Evolutionary conservation across 257 asterid genomes (phyloP).

Genomic region (Solanum stenotomum): DNA sequence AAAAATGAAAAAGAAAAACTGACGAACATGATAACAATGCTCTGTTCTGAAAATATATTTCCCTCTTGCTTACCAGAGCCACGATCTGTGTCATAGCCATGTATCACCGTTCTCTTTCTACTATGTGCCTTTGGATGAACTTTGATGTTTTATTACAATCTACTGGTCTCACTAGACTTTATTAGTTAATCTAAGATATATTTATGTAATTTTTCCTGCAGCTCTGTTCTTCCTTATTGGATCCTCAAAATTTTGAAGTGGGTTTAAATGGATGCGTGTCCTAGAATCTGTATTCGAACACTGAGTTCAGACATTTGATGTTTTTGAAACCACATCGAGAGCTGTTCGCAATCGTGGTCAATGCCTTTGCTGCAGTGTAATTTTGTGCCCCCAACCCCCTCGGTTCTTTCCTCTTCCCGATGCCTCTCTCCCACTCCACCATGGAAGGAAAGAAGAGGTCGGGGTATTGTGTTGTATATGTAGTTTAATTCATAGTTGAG

Average conservation of each 20-base stretch:
- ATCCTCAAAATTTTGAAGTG: background rate
- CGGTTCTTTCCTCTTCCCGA: background rate
- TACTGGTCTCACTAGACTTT: background rate
- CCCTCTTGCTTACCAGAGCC: background rate
- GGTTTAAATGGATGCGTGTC: background rate
- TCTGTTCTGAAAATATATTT: background rate
- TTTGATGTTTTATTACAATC: background rate
- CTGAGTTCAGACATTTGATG: background rate
- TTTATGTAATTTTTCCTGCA: background rate
- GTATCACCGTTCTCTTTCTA: background rate
- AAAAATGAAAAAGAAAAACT: background rate
- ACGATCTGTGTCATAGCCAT: background rate
- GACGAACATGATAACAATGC: background rate
- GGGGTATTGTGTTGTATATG: background rate
- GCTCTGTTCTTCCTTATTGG: background rate
- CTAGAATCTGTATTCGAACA: background rate
- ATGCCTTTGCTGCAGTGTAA: background rate
- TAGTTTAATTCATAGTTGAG: background rate
- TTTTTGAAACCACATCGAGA: background rate
- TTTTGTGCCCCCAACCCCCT: background rate
- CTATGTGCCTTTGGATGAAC: background rate
- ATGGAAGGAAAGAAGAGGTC: background rate
- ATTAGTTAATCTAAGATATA: background rate
- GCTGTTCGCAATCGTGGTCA: background rate
- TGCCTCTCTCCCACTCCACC: background rate